These are phyloP conservation scores for Sporothrix protearum DNA, from an alignment of 2,329 filamentous ascomycete species.

Conservation along the genomic window DNA sequence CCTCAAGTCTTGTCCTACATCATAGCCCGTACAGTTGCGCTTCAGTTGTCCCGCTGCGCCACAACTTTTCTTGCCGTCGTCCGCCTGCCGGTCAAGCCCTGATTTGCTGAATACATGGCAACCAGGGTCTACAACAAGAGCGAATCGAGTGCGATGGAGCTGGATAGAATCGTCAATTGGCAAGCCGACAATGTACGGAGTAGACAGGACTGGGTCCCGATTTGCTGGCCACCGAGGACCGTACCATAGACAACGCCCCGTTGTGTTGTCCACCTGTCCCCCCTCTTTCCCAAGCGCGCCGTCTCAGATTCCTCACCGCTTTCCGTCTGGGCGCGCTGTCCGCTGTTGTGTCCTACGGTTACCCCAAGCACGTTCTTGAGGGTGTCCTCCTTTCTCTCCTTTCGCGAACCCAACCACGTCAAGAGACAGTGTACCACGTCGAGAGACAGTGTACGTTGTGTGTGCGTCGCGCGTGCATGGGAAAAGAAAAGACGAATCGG, in stretches of 20 bases:
- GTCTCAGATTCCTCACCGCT: background rate
- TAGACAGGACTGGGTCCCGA: background rate
- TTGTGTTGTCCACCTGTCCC: background rate
- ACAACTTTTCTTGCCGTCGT: background rate
- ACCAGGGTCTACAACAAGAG: too few species aligned
- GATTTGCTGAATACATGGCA: background rate
- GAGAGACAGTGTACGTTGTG: background rate
- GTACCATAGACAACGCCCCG: background rate
- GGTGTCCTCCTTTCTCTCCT: too few species aligned
- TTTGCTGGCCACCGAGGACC: background rate
- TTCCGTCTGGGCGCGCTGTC: background rate
- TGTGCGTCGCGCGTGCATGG: background rate
- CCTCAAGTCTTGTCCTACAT: background rate
- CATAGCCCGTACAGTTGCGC: background rate
- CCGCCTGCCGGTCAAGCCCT: background rate
- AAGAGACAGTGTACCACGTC: background rate
- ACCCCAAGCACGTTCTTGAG: too few species aligned
- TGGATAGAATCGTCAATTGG: background rate
- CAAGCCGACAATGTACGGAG: background rate
- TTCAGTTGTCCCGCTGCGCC: background rate
- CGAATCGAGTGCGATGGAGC: background rate
- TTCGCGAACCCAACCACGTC: background rate
- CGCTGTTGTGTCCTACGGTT: background rate
- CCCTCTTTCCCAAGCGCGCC: background rate
- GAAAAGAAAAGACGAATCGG: too few species aligned